A percentile compares a stretch with the other conserved stretches of the same genome.
These are phyloP conservation scores for Xylariales sp. DNA, from an alignment of 2,329 filamentous ascomycete species.

Conservation along the genomic window DNA sequence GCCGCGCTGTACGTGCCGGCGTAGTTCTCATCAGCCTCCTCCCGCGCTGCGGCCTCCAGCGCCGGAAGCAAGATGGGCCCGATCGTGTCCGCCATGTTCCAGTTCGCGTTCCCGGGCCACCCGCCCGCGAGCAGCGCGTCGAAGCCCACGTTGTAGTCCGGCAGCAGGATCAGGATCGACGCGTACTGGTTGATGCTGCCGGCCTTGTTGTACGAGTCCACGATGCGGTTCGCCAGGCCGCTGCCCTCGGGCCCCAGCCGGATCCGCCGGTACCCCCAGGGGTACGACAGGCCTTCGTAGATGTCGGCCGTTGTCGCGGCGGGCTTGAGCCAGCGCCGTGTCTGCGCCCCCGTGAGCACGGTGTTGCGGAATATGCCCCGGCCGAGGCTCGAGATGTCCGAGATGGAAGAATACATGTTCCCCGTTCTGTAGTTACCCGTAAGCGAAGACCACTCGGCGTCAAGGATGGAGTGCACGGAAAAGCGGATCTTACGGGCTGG, in stretches of 20 bases:
- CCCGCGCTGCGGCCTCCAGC: slow-evolving; percentile 44
- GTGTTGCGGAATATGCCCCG: slow-evolving; percentile 55
- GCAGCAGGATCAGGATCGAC: slow-evolving; percentile 45
- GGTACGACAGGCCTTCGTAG: slow-evolving; percentile 54
- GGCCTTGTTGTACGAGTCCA: slow-evolving; percentile 49
- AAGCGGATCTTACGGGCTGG: slow-evolving; percentile 52
- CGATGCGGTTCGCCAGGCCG: slow-evolving; percentile 40
- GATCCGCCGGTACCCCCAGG: slow-evolving; percentile 58
- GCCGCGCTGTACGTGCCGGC: slow-evolving; percentile 41
- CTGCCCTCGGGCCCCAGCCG: slow-evolving; percentile 33
- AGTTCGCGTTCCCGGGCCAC: slow-evolving; percentile 48
- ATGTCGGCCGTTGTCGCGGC: slow-evolving; percentile 53
- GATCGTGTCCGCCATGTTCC: slow-evolving; percentile 47
- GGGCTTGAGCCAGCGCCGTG: slow-evolving; percentile 60
- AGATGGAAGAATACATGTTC: slow-evolving; percentile 57
- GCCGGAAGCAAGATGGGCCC: slow-evolving; percentile 43
- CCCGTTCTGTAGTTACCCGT: slow-evolving; percentile 49
- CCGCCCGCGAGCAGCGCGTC: slow-evolving; percentile 44
- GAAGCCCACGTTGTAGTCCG: slow-evolving; percentile 49
- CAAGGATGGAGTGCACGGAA: too few relatives aligned
- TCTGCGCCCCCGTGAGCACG: slow-evolving; percentile 51
- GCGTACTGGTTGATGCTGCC: slow-evolving; percentile 48
- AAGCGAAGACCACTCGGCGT: not conserved
- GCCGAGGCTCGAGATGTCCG: slow-evolving; percentile 57
- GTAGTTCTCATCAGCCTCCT: slow-evolving; percentile 40